Evolutionary conservation across 192 early-diverging fungal species (phyloP).

Genomic region (Backusella australiensis): DNA sequence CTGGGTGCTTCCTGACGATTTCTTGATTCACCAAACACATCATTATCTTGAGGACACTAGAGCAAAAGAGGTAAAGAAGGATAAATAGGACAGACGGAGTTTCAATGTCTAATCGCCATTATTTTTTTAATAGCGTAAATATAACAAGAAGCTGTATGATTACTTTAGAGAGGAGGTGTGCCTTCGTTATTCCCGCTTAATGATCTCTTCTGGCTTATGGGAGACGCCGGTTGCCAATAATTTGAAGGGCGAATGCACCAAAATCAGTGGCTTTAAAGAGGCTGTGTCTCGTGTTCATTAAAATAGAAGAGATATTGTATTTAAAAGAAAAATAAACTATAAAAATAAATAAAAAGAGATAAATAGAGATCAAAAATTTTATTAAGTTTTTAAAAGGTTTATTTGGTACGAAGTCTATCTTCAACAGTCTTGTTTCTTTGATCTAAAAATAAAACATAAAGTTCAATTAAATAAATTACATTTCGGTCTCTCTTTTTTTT

Average conservation of each 20-base stretch:
- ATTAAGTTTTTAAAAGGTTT: not conserved
- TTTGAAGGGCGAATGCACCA: conserved; percentile 46
- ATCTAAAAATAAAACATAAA: not conserved
- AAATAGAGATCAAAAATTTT: not conserved
- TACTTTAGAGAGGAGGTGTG: conserved; percentile 56
- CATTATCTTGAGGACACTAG: conserved; percentile 55
- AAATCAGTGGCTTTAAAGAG: conserved; percentile 51
- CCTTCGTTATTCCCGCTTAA: conserved; percentile 44
- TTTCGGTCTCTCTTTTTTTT: not conserved
- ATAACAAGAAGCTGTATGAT: conserved; percentile 54
- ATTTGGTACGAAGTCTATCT: conserved; percentile 18
- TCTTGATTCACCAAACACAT: conserved; percentile 60
- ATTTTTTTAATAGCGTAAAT: conserved; percentile 42
- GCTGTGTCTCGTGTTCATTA: conserved; percentile 31
- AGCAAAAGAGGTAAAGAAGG: conserved; percentile 45
- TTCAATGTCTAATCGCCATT: not conserved
- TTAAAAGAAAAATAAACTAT: not conserved
- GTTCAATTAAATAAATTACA: not conserved
- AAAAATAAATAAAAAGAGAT: not conserved
- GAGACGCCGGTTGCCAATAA: conserved; percentile 40
- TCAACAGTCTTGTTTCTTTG: not conserved
- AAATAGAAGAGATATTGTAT: not conserved
- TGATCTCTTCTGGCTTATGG: conserved; percentile 43
- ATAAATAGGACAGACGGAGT: not conserved
- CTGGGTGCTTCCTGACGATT: conserved; percentile 55